Percentiles rank a stretch among this genome's conserved stretches.
These are phyloP conservation scores for Fusarium illudens DNA, from an alignment of 2,329 filamentous ascomycete genomes.

Conservation along the genomic window DNA sequence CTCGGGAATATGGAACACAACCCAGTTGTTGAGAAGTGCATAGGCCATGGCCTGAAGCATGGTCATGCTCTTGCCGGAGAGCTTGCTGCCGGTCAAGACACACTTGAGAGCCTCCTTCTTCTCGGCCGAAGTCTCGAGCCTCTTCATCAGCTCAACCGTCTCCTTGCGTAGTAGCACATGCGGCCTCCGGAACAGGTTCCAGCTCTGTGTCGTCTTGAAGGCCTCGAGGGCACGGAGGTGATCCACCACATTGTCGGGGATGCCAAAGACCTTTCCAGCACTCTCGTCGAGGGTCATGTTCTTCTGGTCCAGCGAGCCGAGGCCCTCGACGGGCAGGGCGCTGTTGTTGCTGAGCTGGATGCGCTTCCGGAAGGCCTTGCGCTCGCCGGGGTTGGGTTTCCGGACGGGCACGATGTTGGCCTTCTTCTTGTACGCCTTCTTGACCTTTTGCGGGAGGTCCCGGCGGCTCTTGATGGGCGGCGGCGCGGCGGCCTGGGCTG, in stretches of 20 bases:
- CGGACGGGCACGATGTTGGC: constrained; percentile 55
- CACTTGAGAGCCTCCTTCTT: constrained; percentile 66
- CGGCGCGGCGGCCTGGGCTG: constrained; percentile 42
- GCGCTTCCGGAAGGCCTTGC: constrained; percentile 86
- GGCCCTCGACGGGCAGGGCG: constrained; percentile 77
- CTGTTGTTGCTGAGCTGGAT: constrained; percentile 95
- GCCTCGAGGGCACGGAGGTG: constrained; percentile 83
- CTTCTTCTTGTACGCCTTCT: constrained; percentile 64
- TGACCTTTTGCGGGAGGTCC: constrained; percentile 50
- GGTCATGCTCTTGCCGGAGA: constrained; percentile 87
- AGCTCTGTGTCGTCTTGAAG: constrained; percentile 90
- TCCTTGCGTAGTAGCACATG: constrained; percentile 81
- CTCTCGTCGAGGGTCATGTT: constrained; percentile 64
- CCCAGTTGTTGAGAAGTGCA: constrained; percentile 83
- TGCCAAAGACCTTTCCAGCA: constrained; percentile 71
- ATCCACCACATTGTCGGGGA: constrained; percentile 78
- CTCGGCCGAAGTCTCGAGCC: constrained; percentile 64
- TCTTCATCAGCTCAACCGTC: constrained; percentile 74
- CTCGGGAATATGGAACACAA: constrained; percentile 90
- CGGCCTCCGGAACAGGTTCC: constrained; percentile 85
- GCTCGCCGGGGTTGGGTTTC: constrained; percentile 77
- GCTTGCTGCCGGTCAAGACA: constrained; percentile 76
- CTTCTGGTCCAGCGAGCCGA: constrained; percentile 67
- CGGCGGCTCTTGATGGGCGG: constrained; percentile 47
- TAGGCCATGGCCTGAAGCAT: constrained; percentile 84